Evolutionary conservation across 2,329 filamentous ascomycete genomes (phyloP).

Genomic region (Bipolaris gigantea): DNA sequence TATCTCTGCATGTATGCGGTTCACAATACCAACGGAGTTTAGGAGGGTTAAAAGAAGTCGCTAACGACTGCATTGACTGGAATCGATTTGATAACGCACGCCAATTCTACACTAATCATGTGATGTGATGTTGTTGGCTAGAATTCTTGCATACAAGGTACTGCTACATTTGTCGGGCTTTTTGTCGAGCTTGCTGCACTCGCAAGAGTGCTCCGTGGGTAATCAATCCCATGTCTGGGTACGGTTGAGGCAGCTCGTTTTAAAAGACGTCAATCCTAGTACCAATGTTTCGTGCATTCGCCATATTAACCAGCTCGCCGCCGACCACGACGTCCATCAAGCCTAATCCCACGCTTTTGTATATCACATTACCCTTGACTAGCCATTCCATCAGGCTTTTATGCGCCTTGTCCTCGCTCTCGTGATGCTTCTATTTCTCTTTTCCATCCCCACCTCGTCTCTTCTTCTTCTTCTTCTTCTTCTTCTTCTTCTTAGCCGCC

Average conservation of each 20-base stretch:
- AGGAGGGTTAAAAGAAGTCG: constrained; percentile 45
- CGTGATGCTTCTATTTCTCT: constrained; percentile 25
- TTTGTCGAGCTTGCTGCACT: constrained; percentile 6
- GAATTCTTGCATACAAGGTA: not conserved
- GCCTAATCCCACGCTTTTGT: constrained; percentile 69
- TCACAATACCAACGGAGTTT: constrained; percentile 46
- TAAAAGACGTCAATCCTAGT: constrained; percentile 55
- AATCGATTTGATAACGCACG: constrained; percentile 42
- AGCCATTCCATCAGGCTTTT: constrained; percentile 60
- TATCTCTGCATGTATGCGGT: constrained; percentile 47
- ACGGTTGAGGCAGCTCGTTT: constrained; percentile 2
- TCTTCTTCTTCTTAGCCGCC: too few species aligned
- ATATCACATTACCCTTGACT: constrained; percentile 66
- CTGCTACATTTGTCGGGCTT: not conserved
- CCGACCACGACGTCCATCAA: constrained; percentile 70
- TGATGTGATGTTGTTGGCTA: constrained; percentile 13
- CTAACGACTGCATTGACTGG: constrained; percentile 39
- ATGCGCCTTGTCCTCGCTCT: constrained; percentile 39
- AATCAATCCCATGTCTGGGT: not conserved
- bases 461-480: constrained; percentile 46
- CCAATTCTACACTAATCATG: constrained; percentile 24
- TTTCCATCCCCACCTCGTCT: constrained; percentile 55
- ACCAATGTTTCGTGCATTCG: constrained; percentile 59
- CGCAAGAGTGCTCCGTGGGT: constrained; percentile 1
- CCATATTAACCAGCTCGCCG: constrained; percentile 59